Evolutionary conservation across 1,139 yeast genomes (phyloP), one percentile per base, ranked within the genome.

Genomic region (Sugiyamaella paludigena): DNA sequence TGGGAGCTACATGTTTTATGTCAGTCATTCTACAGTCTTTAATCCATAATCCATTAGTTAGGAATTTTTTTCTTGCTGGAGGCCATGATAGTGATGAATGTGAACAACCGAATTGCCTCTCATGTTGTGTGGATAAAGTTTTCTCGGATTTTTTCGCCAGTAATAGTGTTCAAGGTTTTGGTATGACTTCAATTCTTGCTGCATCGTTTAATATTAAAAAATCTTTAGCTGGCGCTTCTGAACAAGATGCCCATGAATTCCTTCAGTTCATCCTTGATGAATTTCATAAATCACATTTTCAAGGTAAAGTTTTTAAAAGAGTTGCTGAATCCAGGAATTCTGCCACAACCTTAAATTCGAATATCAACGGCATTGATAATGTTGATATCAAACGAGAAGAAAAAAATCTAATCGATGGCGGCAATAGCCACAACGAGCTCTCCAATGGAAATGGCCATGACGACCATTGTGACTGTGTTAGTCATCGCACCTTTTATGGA

Each of bases 221-320:
- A 58, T 79, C 89, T 26, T 77, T 92, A 51, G 95, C 97, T 0
- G 98, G 98, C 1, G 89, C 89, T 57, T 86, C 92, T 43, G 97
- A 92, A 68, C 98, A 92, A 68, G 98, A 92, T 66, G 98, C 98
- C 0, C 98, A 92, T 68, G 98, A 92, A 66, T 92, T 91, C 67
- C 83, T 95, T 84, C 97, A 92, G 64, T 89, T 91, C 65, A 64
- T 91, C 29, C 73, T 91, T 40, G 87, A 91, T 65, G 95, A 88
- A 66, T 70, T 92, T 49, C 98, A 92, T 67, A 58, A 66, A 36
- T 50, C 57, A 10, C 61, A 60, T 39, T 52, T 57, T 44, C 48
- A 53, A n/a, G 36, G 56, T 24, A 40, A 43, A 12, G 51, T 54
- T 11, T 38, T 47, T 39, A 40, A 47, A 36, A 48, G 35, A 15